Base-by-base conservation (phyloP, 2,329 filamentous ascomycete genomes). In the Aspergillus sp. region DNA sequence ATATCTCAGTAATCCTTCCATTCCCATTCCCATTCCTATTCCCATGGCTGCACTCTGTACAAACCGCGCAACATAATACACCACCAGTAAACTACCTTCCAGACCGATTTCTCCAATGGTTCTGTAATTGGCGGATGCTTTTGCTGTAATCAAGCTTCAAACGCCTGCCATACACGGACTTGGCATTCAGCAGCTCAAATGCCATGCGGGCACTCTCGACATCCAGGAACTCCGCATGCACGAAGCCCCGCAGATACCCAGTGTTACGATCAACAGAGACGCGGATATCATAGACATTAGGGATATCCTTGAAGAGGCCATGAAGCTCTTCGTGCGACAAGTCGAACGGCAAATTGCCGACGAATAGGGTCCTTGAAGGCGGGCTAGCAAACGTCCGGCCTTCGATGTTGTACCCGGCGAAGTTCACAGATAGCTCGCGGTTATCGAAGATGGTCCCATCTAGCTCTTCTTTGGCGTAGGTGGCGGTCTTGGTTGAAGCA, bases 341-440 rank as follows among this genome's bases (percentile, higher is more conserved):
- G 62, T 93, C 82, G 53, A 82, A 91, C 8, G 83, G 78, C 61
- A 94, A 76, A 66, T 91, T 91, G 45, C 86, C 85, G 46, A 94
- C 74, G 66, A 82, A 93, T 20, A 93, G 64, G 1, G 79, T 83
- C 51, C 71, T 75, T 32, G 72, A 72, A 3, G 78, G 77, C 25
- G 62, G 46, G 47, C 66, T 66, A 10, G 29, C 15, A 4, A 19
- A n/a, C 15, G 29, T 24, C 26, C 28, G 20, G 14, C 12, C 14
- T 17, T 39, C 41, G 28, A 41, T 33, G 33, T 40, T 41, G 32
- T 41, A 51, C 30, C 48, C 51, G 41, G 77, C 71, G 52, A 68
- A 81, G 49, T 81, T 74, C 31, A 81, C 73, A 15, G 72, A 62
- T 31, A 82, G 57, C 35, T 73, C 70, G 39, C 80, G 76, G 35